Percentiles rank a stretch among this genome's conserved stretches.
Conservation (phyloP, 2,329 filamentous ascomycete species). For the Diaporthe longicolla region DNA sequence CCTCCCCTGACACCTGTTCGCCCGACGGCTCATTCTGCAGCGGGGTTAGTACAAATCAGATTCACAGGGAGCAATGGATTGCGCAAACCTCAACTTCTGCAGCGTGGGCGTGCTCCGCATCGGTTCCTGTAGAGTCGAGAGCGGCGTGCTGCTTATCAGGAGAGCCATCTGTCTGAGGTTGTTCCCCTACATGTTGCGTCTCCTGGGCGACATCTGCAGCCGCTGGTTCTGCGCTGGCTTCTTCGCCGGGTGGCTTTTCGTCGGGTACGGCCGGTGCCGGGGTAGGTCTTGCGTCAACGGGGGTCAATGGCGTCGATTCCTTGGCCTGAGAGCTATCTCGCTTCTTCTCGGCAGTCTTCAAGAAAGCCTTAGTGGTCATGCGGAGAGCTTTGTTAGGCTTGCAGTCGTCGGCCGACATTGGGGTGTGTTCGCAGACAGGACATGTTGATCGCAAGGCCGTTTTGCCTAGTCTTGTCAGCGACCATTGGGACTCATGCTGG, state of each 20-base stretch:
- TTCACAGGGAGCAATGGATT: too few species aligned
- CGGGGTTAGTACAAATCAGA: constrained; percentile 11
- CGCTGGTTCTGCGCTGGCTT: constrained; percentile 11
- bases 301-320: constrained; percentile 58
- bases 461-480: constrained; percentile 72
- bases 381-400: constrained; percentile 91
- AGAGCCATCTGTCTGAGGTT: constrained; percentile 20
- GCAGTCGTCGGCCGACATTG: constrained; percentile 88
- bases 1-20: constrained; percentile 32
- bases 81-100: constrained; percentile 40
- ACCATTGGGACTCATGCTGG: neutral
- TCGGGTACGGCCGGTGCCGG: constrained; percentile 47
- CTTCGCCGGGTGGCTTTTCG: constrained; percentile 25
- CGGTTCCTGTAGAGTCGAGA: constrained; percentile 8
- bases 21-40: constrained; percentile 22
- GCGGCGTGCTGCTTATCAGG: constrained; percentile 34
- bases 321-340: constrained; percentile 75
- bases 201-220: constrained; percentile 8
- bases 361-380: constrained; percentile 90
- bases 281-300: constrained; percentile 57
- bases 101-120: constrained; percentile 33
- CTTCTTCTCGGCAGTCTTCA: constrained; percentile 93
- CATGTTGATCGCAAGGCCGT: constrained; percentile 82
- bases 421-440: constrained; percentile 93
- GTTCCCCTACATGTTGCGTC: constrained; percentile 24